Evolutionary conservation across 768 basidiomycete species (phyloP).

Genomic region (Fomitopsis pulvina): DNA sequence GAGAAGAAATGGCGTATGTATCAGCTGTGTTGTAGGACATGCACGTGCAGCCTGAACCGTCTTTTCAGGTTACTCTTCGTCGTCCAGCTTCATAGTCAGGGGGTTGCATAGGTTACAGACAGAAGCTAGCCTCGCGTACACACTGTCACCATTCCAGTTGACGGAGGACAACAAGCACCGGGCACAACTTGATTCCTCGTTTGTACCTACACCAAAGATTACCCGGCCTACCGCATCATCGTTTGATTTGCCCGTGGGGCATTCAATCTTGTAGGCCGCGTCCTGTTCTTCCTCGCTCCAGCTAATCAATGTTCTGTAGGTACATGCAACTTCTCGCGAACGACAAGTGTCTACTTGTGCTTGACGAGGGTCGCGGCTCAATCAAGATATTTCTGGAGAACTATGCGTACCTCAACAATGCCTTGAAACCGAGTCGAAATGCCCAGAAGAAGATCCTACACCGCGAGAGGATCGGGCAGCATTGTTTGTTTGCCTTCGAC

Average conservation of each 20-base stretch:
- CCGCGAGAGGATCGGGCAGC: slow-evolving; percentile 39
- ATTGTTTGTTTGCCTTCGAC: slow-evolving; percentile 43
- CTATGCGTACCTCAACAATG: slow-evolving; percentile 23
- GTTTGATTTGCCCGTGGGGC: slow-evolving; percentile 21
- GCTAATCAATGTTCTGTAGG: slow-evolving; percentile 15
- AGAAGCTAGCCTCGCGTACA: slow-evolving; percentile 21
- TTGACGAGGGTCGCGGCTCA: slow-evolving; percentile 28
- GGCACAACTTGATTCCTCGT: slow-evolving; percentile 26
- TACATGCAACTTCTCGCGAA: slow-evolving; percentile 34
- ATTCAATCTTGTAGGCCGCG: slow-evolving; percentile 28
- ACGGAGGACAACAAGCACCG: slow-evolving; percentile 30
- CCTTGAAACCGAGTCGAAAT: slow-evolving; percentile 18
- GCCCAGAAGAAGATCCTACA: slow-evolving; percentile 27
- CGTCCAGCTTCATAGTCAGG: no score
- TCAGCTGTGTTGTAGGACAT: no score
- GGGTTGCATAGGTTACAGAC: not conserved
- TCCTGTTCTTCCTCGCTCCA: no score
- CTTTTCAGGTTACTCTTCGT: no score
- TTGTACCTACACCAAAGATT: slow-evolving; percentile 26
- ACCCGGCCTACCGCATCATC: slow-evolving; percentile 15
- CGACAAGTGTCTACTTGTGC: slow-evolving; percentile 35
- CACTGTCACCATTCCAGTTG: slow-evolving; percentile 26
- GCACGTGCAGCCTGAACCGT: no score
- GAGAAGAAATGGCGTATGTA: no score
- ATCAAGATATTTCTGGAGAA: slow-evolving; percentile 35